phyloP scores from a whole-genome alignment of 306 rosid species.

The Gleditsia sinensis region DNA sequence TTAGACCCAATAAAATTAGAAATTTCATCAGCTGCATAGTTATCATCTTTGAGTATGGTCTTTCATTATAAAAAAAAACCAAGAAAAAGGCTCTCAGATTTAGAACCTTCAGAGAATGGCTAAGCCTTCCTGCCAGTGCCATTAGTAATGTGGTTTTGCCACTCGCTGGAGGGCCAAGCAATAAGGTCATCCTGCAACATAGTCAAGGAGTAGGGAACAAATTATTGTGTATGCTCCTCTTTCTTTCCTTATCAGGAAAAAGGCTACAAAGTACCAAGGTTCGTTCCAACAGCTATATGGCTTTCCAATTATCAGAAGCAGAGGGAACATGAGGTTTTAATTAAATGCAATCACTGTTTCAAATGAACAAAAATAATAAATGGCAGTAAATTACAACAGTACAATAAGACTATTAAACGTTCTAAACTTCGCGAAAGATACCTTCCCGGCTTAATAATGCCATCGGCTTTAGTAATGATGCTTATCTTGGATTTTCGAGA shows the following conservation, averaged over 20 bases:
- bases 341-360: not conserved
- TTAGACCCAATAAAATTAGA: not conserved
- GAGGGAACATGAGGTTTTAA: slow-evolving; percentile 12
- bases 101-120: slow-evolving; percentile 53
- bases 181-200: slow-evolving; percentile 51
- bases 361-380: not conserved
- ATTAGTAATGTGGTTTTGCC: slow-evolving; percentile 55
- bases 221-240: slow-evolving; percentile 2
- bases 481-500: slow-evolving; percentile 37
- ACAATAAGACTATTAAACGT: not conserved
- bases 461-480: slow-evolving; percentile 48
- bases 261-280: not conserved
- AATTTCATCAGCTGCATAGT: not conserved
- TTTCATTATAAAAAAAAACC: not conserved
- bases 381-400: not conserved
- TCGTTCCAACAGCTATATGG: not conserved
- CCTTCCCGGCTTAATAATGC: slow-evolving; percentile 62
- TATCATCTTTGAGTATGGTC: not conserved
- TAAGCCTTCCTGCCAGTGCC: slow-evolving; percentile 55
- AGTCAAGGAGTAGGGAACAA: slow-evolving; percentile 21
- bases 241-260: not conserved
- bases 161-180: slow-evolving; percentile 62
- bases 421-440: slow-evolving; percentile 8
- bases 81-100: not conserved
- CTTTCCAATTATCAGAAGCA: not conserved